phyloP scores from a whole-genome alignment of 139 green algal genomes.

The Haematococcus lacustris region DNA sequence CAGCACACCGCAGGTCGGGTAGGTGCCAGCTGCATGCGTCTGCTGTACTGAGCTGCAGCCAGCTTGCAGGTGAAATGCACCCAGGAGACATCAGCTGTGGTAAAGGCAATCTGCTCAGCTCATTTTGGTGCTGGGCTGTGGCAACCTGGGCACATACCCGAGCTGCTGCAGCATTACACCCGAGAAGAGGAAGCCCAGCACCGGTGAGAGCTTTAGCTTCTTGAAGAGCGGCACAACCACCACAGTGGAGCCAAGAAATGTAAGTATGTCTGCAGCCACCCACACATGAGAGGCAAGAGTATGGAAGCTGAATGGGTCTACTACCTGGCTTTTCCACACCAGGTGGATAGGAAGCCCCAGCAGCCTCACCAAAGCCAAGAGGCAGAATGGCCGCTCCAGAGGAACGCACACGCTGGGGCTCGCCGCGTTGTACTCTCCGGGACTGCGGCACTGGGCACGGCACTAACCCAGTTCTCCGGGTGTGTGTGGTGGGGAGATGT shows the following conservation, averaged over 20 bases:
- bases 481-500: too few relatives aligned
- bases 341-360: too few relatives aligned
- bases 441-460: too few relatives aligned
- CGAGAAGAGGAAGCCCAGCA: slow-evolving; percentile 86
- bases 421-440: too few relatives aligned
- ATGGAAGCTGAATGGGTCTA: too few relatives aligned
- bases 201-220: slow-evolving; percentile 71
- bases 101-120: not conserved
- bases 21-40: not conserved
- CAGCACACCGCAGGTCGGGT: not conserved
- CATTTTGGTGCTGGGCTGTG: not conserved
- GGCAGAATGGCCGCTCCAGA: too few relatives aligned
- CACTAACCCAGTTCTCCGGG: too few relatives aligned
- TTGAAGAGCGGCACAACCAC: slow-evolving; percentile 87
- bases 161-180: slow-evolving; percentile 83
- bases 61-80: not conserved
- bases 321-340: too few relatives aligned
- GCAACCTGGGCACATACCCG: slow-evolving; percentile 36
- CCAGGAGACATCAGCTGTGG: not conserved
- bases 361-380: too few relatives aligned
- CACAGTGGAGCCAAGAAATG: slow-evolving; percentile 83
- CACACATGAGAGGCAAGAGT: too few relatives aligned
- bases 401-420: too few relatives aligned
- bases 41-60: not conserved
- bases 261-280: slow-evolving; percentile 82